Evolutionary conservation across 805 yeast genomes (phyloP).

Genomic region (Ogataea naganishii): DNA sequence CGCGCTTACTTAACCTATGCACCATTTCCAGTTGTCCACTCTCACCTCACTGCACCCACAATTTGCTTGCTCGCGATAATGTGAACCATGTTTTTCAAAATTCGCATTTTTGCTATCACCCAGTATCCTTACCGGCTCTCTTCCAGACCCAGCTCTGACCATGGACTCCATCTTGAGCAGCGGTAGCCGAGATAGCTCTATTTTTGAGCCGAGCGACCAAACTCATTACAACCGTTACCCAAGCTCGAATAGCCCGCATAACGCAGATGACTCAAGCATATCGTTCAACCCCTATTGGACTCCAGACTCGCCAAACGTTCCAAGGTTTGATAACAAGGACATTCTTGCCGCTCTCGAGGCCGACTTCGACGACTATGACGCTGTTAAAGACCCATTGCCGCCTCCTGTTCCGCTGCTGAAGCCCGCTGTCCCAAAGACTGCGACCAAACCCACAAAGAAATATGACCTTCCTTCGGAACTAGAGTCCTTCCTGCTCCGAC

Average conservation of each 20-base stretch:
- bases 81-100: constrained; percentile 43
- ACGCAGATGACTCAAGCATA: not conserved
- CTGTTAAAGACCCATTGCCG: not conserved
- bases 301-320: constrained; percentile 6
- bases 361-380: not conserved
- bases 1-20: no score
- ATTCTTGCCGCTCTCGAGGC: constrained; percentile 1
- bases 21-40: no score
- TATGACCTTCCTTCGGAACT: constrained; percentile 14
- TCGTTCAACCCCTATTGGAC: constrained; percentile 6
- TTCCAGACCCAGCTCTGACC: not conserved
- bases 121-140: not conserved
- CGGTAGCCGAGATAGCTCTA: constrained; percentile 1
- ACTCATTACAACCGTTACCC: not conserved
- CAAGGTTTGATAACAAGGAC: constrained; percentile 2
- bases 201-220: not conserved
- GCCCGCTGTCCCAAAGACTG: constrained; percentile 5
- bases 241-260: not conserved
- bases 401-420: constrained; percentile 3
- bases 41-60: no score
- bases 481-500: no score
- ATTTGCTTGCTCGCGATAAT: constrained; percentile 15
- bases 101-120: no score
- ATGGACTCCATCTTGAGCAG: constrained; percentile 1
- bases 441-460: constrained; percentile 8